Conservation (phyloP, 805 yeast genomes). For the Suhomyces sp. region DNA sequence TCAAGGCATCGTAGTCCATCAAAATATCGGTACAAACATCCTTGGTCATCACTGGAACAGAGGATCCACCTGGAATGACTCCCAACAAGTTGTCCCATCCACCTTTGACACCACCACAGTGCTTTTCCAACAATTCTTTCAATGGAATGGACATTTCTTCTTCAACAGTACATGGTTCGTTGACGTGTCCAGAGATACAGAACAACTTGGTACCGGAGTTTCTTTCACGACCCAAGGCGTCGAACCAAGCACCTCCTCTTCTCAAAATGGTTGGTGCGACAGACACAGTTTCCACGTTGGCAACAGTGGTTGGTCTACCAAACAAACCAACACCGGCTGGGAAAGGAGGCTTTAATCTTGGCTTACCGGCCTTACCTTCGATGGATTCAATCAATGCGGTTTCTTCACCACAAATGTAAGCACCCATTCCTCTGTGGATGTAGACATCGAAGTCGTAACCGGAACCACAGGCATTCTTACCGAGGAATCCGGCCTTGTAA, state of each 20-base stretch:
- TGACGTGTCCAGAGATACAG: constrained; percentile 88
- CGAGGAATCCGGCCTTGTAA: constrained; percentile 73
- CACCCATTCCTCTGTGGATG: constrained; percentile 92
- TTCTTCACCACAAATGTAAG: constrained; percentile 90
- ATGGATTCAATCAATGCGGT: constrained; percentile 84
- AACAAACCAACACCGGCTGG: constrained; percentile 92
- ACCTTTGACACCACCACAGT: constrained; percentile 88
- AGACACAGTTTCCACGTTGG: constrained; percentile 88
- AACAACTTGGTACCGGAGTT: constrained; percentile 79
- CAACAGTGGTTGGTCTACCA: constrained; percentile 88
- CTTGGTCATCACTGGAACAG: constrained; percentile 78
- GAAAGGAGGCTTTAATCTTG: constrained; percentile 91
- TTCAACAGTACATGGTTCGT: constrained; percentile 89
- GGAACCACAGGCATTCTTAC: constrained; percentile 83
- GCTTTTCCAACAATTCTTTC: constrained; percentile 77
- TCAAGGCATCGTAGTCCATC: constrained; percentile 87
- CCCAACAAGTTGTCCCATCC: constrained; percentile 92
- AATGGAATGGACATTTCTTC: constrained; percentile 92
- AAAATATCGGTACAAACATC: constrained; percentile 62
- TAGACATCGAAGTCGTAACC: constrained; percentile 82
- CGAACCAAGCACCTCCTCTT: constrained; percentile 88
- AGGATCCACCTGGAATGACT: constrained; percentile 87
- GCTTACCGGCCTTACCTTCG: constrained; percentile 93
- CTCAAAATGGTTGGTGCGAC: constrained; percentile 88
- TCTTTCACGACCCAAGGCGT: constrained; percentile 78